Conservation (phyloP, 2,329 filamentous ascomycete genomes). For the Fusarium sp. region DNA sequence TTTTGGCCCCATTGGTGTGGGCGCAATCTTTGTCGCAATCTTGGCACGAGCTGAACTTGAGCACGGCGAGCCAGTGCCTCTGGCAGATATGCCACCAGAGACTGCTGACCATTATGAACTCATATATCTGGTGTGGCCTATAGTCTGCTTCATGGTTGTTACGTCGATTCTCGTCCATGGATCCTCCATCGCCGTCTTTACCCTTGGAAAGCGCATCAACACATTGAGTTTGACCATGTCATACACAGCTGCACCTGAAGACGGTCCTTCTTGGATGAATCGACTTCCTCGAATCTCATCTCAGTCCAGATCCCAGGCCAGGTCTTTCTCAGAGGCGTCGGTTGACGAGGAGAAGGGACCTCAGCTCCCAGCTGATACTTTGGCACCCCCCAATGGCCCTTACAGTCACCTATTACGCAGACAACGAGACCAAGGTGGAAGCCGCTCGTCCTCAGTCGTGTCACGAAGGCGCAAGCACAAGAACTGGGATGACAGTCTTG, state of each 20-base stretch:
- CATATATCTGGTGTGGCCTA: conserved; percentile 92
- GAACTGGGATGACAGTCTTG: conserved; percentile 78
- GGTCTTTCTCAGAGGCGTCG: conserved; percentile 85
- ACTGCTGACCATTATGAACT: conserved; percentile 73
- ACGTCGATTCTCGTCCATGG: conserved; percentile 95
- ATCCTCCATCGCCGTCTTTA: conserved; percentile 98
- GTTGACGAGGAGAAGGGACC: conserved; percentile 72
- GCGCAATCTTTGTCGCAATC: conserved; percentile 95
- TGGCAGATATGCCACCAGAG: conserved; percentile 70
- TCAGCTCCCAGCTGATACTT: conserved; percentile 74
- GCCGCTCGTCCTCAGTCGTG: conserved; percentile 71
- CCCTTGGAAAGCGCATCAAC: conserved; percentile 97
- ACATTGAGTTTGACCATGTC: conserved; percentile 95
- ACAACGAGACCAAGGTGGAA: conserved; percentile 80
- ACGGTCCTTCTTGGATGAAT: conserved; percentile 95
- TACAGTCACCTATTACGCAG: conserved; percentile 77
- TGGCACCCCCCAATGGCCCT: conserved; percentile 75
- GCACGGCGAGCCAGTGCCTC: conserved; percentile 78
- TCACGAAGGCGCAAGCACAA: conserved; percentile 74
- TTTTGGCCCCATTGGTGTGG: conserved; percentile 97
- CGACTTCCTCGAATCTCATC: conserved; percentile 80
- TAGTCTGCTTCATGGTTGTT: conserved; percentile 93
- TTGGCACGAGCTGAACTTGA: conserved; percentile 93
- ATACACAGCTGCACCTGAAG: conserved; percentile 90
- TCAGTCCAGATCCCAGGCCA: conserved; percentile 82